Conservation (phyloP, 345 rosid species). For the Citrus hindsii region DNA sequence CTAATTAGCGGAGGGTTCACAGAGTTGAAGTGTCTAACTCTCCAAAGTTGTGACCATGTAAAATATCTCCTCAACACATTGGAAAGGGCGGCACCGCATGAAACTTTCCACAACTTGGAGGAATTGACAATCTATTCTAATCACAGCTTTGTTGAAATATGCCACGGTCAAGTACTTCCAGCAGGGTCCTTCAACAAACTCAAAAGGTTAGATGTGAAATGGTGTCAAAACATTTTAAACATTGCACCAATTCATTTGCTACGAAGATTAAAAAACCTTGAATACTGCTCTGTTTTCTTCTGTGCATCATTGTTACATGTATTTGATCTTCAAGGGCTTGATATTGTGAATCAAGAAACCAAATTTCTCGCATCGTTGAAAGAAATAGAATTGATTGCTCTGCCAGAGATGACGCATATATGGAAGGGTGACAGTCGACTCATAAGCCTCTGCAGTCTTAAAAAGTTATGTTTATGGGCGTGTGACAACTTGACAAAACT, state of each 20-base stretch:
- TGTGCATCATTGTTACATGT: neutral
- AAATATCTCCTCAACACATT: neutral
- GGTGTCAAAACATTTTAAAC: neutral
- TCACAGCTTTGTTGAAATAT: neutral
- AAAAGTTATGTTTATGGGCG: neutral
- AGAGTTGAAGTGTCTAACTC: neutral
- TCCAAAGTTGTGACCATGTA: neutral
- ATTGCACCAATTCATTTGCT: neutral
- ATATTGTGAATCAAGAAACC: neutral
- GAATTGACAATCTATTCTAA: neutral
- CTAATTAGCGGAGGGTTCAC: neutral
- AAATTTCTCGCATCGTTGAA: neutral
- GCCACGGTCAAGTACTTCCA: neutral
- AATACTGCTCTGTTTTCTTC: no score
- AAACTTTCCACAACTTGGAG: neutral
- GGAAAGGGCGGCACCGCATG: neutral
- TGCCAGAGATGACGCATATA: neutral
- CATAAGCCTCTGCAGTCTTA: neutral
- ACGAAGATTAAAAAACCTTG: neutral
- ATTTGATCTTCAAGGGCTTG: slow-evolving; percentile 4
- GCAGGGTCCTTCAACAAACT: neutral
- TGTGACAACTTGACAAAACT: neutral
- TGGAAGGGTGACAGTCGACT: neutral
- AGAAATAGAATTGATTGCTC: neutral
- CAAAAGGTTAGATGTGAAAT: neutral